These are phyloP conservation scores for Xanthoconium stramineum DNA, from an alignment of 768 basidiomycete genomes.

Conservation along the genomic window DNA sequence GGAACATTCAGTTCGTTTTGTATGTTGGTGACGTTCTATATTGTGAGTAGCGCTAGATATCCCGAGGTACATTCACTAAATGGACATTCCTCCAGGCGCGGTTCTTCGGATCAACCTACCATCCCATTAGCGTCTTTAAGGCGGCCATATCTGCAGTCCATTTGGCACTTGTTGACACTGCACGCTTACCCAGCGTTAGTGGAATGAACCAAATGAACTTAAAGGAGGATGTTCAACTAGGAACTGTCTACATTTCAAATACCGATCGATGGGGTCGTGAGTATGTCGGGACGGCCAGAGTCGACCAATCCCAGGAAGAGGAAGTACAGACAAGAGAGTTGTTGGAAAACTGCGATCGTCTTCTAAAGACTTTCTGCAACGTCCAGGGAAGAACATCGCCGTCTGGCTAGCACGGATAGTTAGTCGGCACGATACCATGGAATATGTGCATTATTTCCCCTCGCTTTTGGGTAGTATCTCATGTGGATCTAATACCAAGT, in stretches of 20 bases:
- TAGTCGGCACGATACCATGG: not conserved
- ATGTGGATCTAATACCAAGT: constrained; percentile 4
- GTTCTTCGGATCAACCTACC: constrained; percentile 61
- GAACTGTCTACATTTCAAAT: constrained; percentile 51
- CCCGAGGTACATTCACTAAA: not conserved
- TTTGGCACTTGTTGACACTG: constrained; percentile 56
- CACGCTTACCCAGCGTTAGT: constrained; percentile 40
- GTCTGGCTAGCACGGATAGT: constrained; percentile 11
- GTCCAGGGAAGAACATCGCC: constrained; percentile 27
- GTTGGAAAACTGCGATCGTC: constrained; percentile 51
- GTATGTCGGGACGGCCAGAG: constrained; percentile 45
- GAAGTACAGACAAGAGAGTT: constrained; percentile 45
- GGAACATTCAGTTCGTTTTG: constrained; percentile 42
- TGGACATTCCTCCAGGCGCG: constrained; percentile 51
- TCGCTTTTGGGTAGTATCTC: not conserved
- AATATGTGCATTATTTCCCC: not conserved
- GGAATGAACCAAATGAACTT: constrained; percentile 5
- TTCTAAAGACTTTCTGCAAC: constrained; percentile 42
- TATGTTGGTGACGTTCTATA: constrained; percentile 57
- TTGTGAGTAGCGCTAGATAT: constrained; percentile 44
- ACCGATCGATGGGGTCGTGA: constrained; percentile 56
- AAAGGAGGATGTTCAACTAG: constrained; percentile 12
- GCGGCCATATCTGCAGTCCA: constrained; percentile 68
- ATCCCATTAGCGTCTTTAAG: constrained; percentile 58
- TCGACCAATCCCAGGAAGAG: constrained; percentile 52